Base-by-base conservation (phyloP, 148 eudicot species). In the Rhododendron henanense region DNA sequence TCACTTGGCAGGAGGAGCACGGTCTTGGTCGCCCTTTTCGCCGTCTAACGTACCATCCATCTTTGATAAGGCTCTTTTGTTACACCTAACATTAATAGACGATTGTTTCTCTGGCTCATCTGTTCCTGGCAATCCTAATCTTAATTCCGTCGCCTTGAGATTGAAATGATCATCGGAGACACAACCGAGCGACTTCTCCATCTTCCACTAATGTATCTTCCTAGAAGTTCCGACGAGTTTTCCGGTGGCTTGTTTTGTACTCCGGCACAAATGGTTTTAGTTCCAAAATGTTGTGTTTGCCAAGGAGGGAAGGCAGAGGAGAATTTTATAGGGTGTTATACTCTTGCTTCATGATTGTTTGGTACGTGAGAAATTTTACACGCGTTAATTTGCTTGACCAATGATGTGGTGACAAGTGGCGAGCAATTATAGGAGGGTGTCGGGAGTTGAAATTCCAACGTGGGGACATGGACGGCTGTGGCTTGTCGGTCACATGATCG, bases 71-170 rank as follows among this genome's bases (percentile, higher is more conserved):
- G 87, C 67, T 92, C 94, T 90, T 90, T 94, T 94, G 79, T 86
- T 91, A 80, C 79, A 82, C 55, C 31, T 89, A 35, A 50, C 55
- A 44, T 15, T 81, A 25, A 50, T 31, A 59, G 69, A 65, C 16
- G 87, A 83, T 73, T 82, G 85, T n/a, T 86, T 87, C 50, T 85
- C 87, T 1, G 57, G 74, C 28, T 89, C 90, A 78, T 87, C 88
- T 51, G 89, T 83, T 19, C 96, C 95, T 0, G 94, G 96, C 19
- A 94, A 88, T 35, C 94, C 96, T 87, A 94, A 86, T 87, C 96
- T 89, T 61, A 94, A 85, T 88, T 94, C 95, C 4, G 96, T 93
- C 57, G 93, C 96, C 84, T 90, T 85, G n/a, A 94, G 90, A 84
- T 93, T 85, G 39, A 88, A 81, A 84, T 87, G 41, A 33, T 81